These are phyloP conservation scores for Orobanche coerulescens DNA, from an alignment of 257 asterid genomes.

Conservation along the genomic window DNA sequence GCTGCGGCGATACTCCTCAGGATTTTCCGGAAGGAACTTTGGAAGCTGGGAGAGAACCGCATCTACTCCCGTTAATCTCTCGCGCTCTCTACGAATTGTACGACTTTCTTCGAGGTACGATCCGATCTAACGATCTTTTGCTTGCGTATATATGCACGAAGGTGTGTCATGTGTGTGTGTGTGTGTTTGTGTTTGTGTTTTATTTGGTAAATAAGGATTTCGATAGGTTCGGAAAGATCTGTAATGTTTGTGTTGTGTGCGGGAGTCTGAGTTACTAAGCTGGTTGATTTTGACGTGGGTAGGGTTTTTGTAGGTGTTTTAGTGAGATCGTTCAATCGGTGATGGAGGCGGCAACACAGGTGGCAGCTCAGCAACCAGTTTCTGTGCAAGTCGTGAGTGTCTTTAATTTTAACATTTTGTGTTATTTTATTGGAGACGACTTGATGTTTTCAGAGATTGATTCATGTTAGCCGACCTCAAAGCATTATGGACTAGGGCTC, in stretches of 20 bases:
- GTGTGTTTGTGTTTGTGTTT: background rate
- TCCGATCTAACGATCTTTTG: conserved; percentile 19
- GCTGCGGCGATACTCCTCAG: conserved; percentile 16
- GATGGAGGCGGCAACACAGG: conserved; percentile 51
- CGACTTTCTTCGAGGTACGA: conserved; percentile 42
- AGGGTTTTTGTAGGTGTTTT: conserved; percentile 27
- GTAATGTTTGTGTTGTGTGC: background rate
- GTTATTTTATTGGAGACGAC: no score
- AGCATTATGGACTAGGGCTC: no score
- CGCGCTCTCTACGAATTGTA: conserved; percentile 21
- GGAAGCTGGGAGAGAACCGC: conserved; percentile 23
- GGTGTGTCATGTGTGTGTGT: background rate
- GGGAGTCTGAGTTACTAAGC: background rate
- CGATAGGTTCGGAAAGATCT: conserved; percentile 15
- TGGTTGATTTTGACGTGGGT: conserved; percentile 19
- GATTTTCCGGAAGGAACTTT: background rate
- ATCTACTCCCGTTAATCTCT: conserved; percentile 27
- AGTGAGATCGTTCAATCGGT: conserved; percentile 27
- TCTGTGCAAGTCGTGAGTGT: conserved; percentile 70
- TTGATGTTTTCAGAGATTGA: no score
- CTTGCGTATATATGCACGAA: background rate
- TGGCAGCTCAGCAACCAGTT: conserved; percentile 32
- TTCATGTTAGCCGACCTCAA: no score
- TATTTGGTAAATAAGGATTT: background rate
- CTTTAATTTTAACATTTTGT: no score